Percentiles rank a stretch among this genome's conserved stretches.
Conservation (phyloP, 371 early-diverging fungal species). For the Mortierella sp. region DNA sequence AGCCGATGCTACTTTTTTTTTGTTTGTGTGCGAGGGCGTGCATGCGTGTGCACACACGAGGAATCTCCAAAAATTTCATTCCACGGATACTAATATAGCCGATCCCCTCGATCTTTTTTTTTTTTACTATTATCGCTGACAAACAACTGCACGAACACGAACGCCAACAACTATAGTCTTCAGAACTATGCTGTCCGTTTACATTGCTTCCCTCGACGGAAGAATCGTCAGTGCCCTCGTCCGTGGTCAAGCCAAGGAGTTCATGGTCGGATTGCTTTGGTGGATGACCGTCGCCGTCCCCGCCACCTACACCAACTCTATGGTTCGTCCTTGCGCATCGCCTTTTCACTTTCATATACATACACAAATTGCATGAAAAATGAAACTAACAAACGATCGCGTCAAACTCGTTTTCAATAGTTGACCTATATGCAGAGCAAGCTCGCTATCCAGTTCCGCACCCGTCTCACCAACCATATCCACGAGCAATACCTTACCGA, state of each 20-base stretch:
- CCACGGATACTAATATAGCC: slow-evolving; percentile 16
- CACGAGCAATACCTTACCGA: slow-evolving; percentile 88
- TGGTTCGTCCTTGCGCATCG: slow-evolving; percentile 65
- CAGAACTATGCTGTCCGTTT: slow-evolving; percentile 87
- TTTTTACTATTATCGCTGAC: slow-evolving; percentile 10
- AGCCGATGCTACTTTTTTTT: not conserved
- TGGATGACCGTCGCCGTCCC: slow-evolving; percentile 96
- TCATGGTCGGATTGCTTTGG: slow-evolving; percentile 83
- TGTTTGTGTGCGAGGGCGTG: not conserved
- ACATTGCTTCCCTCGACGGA: slow-evolving; percentile 94
- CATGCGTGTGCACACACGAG: not conserved
- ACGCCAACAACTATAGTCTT: slow-evolving; percentile 65
- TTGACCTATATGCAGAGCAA: slow-evolving; percentile 88
- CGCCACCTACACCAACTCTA: slow-evolving; percentile 96
- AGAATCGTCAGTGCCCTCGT: slow-evolving; percentile 92
- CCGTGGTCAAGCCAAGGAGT: slow-evolving; percentile 81
- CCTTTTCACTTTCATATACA: not conserved
- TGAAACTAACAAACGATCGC: not conserved
- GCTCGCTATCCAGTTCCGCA: slow-evolving; percentile 88
- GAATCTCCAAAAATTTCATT: slow-evolving; percentile 6
- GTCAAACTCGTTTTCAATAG: slow-evolving; percentile 43
- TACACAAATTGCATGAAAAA: not conserved
- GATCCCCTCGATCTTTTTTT: slow-evolving; percentile 12
- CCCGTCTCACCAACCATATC: slow-evolving; percentile 86
- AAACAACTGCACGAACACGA: slow-evolving; percentile 4